phyloP scores from a whole-genome alignment of 805 yeast species.

The Metschnikowia colocasiae region DNA sequence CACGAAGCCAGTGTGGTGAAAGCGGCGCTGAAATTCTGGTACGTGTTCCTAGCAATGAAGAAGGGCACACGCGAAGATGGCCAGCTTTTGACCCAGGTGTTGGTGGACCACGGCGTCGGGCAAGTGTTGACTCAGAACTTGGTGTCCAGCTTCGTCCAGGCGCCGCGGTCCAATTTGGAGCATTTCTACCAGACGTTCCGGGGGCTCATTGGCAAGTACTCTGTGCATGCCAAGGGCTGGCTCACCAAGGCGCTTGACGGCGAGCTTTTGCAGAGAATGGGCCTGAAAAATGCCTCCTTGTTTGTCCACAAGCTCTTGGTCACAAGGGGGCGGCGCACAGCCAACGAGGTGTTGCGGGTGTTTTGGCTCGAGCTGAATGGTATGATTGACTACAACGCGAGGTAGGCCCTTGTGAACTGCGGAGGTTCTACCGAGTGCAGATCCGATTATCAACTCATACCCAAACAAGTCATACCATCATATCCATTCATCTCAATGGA shows the following conservation, averaged over 20 bases:
- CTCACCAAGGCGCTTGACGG: slow-evolving; percentile 8
- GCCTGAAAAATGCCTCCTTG: slow-evolving; percentile 31
- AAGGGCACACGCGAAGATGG: slow-evolving; percentile 45
- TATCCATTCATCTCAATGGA: too few relatives aligned
- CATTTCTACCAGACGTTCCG: slow-evolving; percentile 52
- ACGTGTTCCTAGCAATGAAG: slow-evolving; percentile 41
- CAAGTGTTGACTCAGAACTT: slow-evolving; percentile 26
- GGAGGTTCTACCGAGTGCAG: too few relatives aligned
- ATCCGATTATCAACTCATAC: too few relatives aligned
- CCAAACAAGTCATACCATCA: too few relatives aligned
- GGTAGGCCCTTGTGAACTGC: too few relatives aligned
- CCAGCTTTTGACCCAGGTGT: slow-evolving; percentile 22
- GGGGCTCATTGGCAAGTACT: slow-evolving; percentile 44
- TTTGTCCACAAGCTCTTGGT: slow-evolving; percentile 54
- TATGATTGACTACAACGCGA: slow-evolving; percentile 37
- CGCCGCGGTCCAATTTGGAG: slow-evolving; percentile 59
- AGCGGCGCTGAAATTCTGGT: slow-evolving; percentile 56
- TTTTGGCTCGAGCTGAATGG: slow-evolving; percentile 67
- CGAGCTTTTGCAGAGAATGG: slow-evolving; percentile 9
- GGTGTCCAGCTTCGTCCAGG: slow-evolving; percentile 33
- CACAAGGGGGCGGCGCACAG: slow-evolving; percentile 64
- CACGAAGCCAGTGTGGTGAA: slow-evolving; percentile 56
- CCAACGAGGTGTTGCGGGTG: slow-evolving; percentile 53
- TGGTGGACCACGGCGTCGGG: slow-evolving; percentile 21
- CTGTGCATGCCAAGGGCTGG: slow-evolving; percentile 39